Evolutionary conservation across 805 yeast genomes (phyloP).

Genomic region (Saccharomycopsis javanensis): DNA sequence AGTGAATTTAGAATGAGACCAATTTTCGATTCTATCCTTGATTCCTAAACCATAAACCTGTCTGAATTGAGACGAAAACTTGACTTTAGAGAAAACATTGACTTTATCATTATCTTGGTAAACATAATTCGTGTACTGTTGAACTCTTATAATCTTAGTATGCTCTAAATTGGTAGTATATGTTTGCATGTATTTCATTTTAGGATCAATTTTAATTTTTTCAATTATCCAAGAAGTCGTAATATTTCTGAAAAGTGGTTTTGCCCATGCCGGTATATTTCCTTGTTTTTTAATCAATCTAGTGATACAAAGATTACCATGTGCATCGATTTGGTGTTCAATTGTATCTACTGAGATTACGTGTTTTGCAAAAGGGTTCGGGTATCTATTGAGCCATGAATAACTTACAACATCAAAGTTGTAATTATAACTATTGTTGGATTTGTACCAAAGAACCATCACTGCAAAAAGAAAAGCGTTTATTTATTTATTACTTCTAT

Average conservation of each 20-base stretch:
- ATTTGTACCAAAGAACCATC: conserved; percentile 59
- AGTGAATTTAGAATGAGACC: conserved; percentile 66
- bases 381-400: conserved; percentile 67
- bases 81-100: conserved; percentile 48
- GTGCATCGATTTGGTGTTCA: conserved; percentile 43
- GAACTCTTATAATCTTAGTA: conserved; percentile 63
- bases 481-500: no score
- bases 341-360: conserved; percentile 78
- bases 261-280: conserved; percentile 68
- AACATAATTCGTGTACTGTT: conserved; percentile 58
- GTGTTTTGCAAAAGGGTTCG: conserved; percentile 74
- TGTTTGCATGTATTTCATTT: conserved; percentile 42
- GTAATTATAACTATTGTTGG: conserved; percentile 46
- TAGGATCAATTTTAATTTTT: conserved; percentile 62
- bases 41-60: conserved; percentile 37
- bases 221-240: conserved; percentile 78
- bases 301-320: conserved; percentile 62
- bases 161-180: conserved; percentile 83
- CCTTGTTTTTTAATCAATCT: conserved; percentile 72
- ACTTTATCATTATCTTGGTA: conserved; percentile 30
- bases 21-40: conserved; percentile 65
- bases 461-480: no score
- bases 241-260: conserved; percentile 61
- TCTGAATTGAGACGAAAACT: conserved; percentile 61
- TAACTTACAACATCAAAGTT: conserved; percentile 65